Evolutionary conservation across 345 rosid species (phyloP), one percentile per base, ranked within the genome.

Genomic region (Citrus reticulata): DNA sequence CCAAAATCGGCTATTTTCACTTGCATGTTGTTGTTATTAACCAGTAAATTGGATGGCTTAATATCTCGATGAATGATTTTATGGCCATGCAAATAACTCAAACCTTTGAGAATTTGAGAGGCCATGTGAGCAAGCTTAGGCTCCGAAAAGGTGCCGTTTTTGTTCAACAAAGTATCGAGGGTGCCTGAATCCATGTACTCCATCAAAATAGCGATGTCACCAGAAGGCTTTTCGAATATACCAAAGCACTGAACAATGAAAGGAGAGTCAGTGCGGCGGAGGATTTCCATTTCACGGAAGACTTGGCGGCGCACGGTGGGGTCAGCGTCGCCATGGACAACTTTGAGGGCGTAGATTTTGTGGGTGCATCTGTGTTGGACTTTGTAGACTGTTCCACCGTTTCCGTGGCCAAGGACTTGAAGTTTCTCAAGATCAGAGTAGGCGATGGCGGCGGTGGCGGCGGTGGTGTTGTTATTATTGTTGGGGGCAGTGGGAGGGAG

Each of bases 181-280:
- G 95, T 88, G 8, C 98, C 98, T 0, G 84, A 75, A 68, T 93
- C 98, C 98, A 95, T 91, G 82, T 89, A 82, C 85, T 95, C 98
- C 97, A 95, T 87, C 1, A 93, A 71, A 32, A 93, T 88, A 73
- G 85, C 88, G n/a, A 90, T 83, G 40, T 95, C 98, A 0, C 95
- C 98, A 5, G 83, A 83, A 0, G 93, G 91, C 54, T 87, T 89
- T 65, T 91, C 93, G 82, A 82, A 84, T 39, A 86, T 87, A 0
- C 83, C 95, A 78, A 87, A 85, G 85, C 92, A 93, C 46, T 79
- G 83, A 9, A 95, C 95, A 34, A 91, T 79, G 76, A 86, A 65
- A 0, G 97, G 93, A 0, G 96, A 92, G 67, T 93, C 96, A 0
- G 92, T 91, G 11, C 90, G 92, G 60, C 97, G 94, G 76, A 95